Evolutionary conservation across 495 filamentous ascomycete species (phyloP).

Genomic region (Pseudevernia furfuracea): DNA sequence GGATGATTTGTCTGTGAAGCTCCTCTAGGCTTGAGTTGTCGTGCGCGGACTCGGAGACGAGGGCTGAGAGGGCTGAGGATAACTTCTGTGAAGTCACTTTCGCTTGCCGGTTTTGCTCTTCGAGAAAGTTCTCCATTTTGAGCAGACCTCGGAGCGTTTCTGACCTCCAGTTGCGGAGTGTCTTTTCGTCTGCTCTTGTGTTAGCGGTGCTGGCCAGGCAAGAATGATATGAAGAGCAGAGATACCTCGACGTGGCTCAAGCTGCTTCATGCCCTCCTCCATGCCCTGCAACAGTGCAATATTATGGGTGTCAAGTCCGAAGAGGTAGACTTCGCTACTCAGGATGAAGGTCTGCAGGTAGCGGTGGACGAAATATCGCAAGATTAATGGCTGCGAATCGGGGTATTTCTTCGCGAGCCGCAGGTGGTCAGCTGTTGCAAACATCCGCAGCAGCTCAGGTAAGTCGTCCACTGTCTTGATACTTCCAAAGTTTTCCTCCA

Average conservation of each 20-base stretch:
- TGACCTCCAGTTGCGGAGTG: conserved; percentile 21
- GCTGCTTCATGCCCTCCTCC: conserved; percentile 21
- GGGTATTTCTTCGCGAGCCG: conserved; percentile 18
- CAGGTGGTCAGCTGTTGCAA: conserved; percentile 13
- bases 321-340: conserved; percentile 19
- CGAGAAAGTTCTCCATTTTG: conserved; percentile 17
- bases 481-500: conserved; percentile 21
- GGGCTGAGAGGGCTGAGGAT: conserved; percentile 12
- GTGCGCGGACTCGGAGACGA: conserved; percentile 3
- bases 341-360: conserved; percentile 18
- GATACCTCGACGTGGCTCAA: conserved; percentile 22
- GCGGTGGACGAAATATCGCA: conserved; percentile 23
- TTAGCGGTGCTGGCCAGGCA: neutral
- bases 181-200: conserved; percentile 13
- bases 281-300: conserved; percentile 18
- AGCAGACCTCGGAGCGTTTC: conserved; percentile 23
- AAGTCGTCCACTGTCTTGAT: conserved; percentile 13
- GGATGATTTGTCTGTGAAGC: conserved; percentile 18
- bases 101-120: conserved; percentile 18
- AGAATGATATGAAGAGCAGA: no score
- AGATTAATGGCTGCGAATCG: conserved; percentile 21
- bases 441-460: conserved; percentile 14
- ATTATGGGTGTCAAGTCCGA: conserved; percentile 22
- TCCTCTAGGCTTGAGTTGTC: neutral
- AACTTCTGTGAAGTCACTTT: conserved; percentile 14